These are phyloP conservation scores for Dryadomyces quercus-mongolicae DNA, from an alignment of 2,329 filamentous ascomycete species.

Conservation along the genomic window DNA sequence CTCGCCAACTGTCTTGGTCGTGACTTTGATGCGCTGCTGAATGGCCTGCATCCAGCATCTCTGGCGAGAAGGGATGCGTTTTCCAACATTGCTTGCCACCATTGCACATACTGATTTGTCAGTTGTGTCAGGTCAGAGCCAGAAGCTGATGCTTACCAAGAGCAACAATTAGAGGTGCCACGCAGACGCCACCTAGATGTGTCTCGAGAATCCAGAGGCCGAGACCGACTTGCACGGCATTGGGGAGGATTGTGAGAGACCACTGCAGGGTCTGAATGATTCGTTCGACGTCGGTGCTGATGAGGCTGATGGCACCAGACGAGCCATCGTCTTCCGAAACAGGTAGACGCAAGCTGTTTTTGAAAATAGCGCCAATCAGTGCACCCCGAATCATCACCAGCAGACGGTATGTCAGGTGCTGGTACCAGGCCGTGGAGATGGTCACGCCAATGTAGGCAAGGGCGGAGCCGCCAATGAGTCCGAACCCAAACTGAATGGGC, in stretches of 20 bases:
- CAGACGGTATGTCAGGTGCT: constrained; percentile 1
- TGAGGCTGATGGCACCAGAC: neutral
- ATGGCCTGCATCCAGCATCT: constrained; percentile 35
- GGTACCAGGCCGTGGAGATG: neutral
- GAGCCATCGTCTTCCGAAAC: neutral
- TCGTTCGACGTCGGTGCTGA: neutral
- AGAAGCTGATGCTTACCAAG: neutral
- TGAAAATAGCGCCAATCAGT: neutral
- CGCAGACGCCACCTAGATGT: neutral
- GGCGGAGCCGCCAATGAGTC: neutral
- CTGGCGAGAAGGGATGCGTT: neutral
- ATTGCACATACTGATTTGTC: neutral
- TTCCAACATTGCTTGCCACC: neutral
- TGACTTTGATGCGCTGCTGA: constrained; percentile 33
- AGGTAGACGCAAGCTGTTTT: constrained; percentile 1
- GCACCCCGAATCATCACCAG: neutral
- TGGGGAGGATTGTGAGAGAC: neutral
- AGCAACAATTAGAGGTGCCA: neutral
- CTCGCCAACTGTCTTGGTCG: constrained; percentile 31
- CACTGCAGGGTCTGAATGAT: neutral
- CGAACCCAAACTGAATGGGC: neutral
- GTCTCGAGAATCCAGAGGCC: constrained; percentile 2
- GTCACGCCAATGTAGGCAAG: neutral
- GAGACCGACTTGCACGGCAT: neutral
- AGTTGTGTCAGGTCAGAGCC: neutral